Evolutionary conservation across 495 filamentous ascomycete genomes (phyloP).

Genomic region (Aspergillus baeticus): DNA sequence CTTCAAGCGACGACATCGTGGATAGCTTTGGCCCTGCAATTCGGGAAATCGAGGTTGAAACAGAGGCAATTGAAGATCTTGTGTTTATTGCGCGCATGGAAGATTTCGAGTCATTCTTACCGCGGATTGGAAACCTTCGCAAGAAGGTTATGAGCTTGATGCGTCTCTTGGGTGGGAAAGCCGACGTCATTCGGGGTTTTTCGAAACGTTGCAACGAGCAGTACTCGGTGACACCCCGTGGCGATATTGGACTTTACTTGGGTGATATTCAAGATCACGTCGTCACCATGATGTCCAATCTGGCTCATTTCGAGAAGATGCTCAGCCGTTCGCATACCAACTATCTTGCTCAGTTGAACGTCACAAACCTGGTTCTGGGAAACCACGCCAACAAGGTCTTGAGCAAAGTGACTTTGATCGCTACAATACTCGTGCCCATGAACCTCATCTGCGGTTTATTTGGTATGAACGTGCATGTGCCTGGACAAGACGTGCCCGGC

Average conservation of each 20-base stretch:
- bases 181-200: conserved; percentile 94
- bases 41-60: conserved; percentile 77
- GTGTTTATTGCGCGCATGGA: conserved; percentile 88
- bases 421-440: conserved; percentile 92
- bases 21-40: conserved; percentile 92
- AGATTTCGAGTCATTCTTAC: conserved; percentile 81
- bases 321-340: conserved; percentile 93
- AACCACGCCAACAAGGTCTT: conserved; percentile 81
- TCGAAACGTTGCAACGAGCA: conserved; percentile 98
- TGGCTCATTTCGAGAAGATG: conserved; percentile 97
- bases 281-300: conserved; percentile 96
- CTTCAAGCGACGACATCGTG: conserved; percentile 84
- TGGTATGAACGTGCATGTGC: conserved; percentile 93
- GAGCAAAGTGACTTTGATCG: conserved; percentile 92
- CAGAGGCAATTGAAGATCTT: conserved; percentile 90
- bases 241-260: conserved; percentile 93
- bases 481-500: conserved; percentile 55
- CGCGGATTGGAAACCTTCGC: conserved; percentile 82
- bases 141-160: conserved; percentile 94
- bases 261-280: conserved; percentile 99
- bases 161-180: conserved; percentile 91
- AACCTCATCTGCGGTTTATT: conserved; percentile 95
- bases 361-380: conserved; percentile 80
- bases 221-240: conserved; percentile 88
- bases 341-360: conserved; percentile 90